Evolutionary conservation across 2,329 filamentous ascomycete species (phyloP), one percentile per base, ranked within the genome.

Genomic region (Aspergillus sp.): DNA sequence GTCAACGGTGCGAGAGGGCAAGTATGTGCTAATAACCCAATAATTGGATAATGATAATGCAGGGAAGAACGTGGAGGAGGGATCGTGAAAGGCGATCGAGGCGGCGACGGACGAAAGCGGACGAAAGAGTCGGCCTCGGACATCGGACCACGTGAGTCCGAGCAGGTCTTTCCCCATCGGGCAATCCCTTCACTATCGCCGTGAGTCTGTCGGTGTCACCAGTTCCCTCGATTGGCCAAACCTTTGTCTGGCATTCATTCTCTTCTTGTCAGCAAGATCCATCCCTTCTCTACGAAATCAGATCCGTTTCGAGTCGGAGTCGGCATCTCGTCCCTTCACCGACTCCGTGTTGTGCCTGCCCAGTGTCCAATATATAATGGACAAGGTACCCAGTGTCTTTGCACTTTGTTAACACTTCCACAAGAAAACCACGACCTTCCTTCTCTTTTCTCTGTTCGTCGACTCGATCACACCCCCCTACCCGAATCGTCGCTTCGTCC

Each of bases 81-180:
- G 11, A 19, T 20, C 1, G 34, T 5, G n/a, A 3, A n/a, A 40
- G 34, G 20, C 44, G 39, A 17, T 30, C 22, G 30, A 20, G 19
- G 24, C 6, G 11, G 37, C n/a, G 8, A 17, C 13, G 4, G 40
- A 50, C 47, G 44, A 30, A 17, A 39, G 5, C 60, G 60, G 60
- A 60, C 57, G 51, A 61, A 58, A 33, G 51, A 9, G 33, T 59
- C 59, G 57, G 60, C 9, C 4, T 11, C 60, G 57, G 57, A 49
- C 12, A 22, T 13, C 48, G 48, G 51, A 40, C 15, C 41, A 34
- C 30, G 34, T 34, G 37, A 22, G 30, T 24, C 51, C 45, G 19
- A 45, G 3, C 4, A 19, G 8, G 12, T 8, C 37, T 49, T 41
- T 34, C 52, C 52, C 33, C 11, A 54, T 54, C 20, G 13, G 52